A percentile compares a stretch with the other conserved stretches of the same genome.
Evolutionary conservation across 495 filamentous ascomycete genomes (phyloP).

Genomic region (Filosporella fistucella): DNA sequence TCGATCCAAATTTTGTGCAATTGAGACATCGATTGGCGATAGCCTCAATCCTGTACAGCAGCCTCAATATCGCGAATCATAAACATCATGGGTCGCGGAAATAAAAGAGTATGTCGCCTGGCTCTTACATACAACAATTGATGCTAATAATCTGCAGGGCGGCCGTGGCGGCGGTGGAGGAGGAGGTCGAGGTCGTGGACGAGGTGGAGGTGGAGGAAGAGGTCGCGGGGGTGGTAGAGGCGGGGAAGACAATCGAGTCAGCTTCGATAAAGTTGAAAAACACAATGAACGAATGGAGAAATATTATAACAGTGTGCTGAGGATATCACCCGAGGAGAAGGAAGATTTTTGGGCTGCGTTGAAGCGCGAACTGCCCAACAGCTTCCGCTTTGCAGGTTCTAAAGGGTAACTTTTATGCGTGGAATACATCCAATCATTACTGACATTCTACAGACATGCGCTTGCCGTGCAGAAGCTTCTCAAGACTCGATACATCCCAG

Average conservation of each 20-base stretch:
- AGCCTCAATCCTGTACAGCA: no score
- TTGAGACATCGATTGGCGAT: no score
- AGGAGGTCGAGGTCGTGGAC: slow-evolving; percentile 17
- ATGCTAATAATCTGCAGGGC: no score
- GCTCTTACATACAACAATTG: no score
- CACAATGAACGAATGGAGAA: slow-evolving; percentile 72
- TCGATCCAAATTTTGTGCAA: no score
- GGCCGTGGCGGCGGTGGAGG: slow-evolving; percentile 6
- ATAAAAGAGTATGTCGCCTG: no score
- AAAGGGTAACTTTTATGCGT: slow-evolving; percentile 54
- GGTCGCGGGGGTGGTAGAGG: slow-evolving; percentile 26
- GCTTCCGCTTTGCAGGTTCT: slow-evolving; percentile 92
- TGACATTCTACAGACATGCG: slow-evolving; percentile 56
- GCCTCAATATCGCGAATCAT: no score
- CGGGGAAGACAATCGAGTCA: slow-evolving; percentile 29
- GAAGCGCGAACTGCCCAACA: slow-evolving; percentile 82
- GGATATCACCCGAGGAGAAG: slow-evolving; percentile 68
- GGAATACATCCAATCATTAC: background rate
- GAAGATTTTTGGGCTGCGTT: slow-evolving; percentile 78
- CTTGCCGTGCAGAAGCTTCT: slow-evolving; percentile 80
- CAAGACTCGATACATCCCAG: slow-evolving; percentile 81
- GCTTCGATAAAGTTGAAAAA: slow-evolving; percentile 58
- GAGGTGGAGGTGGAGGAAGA: slow-evolving; percentile 27
- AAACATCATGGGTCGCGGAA: no score
- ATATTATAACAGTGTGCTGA: slow-evolving; percentile 74